Conservation (phyloP, 345 rosid genomes). For the Populus nigra region DNA sequence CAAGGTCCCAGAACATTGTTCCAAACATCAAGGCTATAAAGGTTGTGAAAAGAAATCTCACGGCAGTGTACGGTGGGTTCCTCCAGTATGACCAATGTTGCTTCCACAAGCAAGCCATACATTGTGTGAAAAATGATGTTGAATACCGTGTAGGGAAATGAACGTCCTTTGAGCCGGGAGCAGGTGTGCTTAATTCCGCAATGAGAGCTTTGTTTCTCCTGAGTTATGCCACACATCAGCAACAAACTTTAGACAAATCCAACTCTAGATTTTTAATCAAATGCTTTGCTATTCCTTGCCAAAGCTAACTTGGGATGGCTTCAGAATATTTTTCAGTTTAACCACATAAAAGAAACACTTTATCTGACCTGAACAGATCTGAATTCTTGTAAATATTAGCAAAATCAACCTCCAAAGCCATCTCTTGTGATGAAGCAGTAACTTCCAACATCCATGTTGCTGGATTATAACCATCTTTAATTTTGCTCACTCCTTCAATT, state of each 20-base stretch:
- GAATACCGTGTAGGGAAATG: slow-evolving; percentile 19
- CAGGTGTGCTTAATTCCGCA: slow-evolving; percentile 17
- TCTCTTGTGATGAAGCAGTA: slow-evolving; percentile 54
- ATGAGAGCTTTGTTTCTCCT: slow-evolving; percentile 45
- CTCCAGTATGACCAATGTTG: slow-evolving; percentile 30
- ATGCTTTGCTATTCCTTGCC: background rate
- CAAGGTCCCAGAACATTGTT: slow-evolving; percentile 27
- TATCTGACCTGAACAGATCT: slow-evolving; percentile 48
- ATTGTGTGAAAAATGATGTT: slow-evolving; percentile 16
- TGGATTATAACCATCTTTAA: slow-evolving; percentile 73
- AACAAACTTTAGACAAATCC: background rate
- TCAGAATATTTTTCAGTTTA: background rate
- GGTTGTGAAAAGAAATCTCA: slow-evolving; percentile 23
- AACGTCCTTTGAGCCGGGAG: slow-evolving; percentile 17
- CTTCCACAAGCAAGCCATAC: slow-evolving; percentile 26
- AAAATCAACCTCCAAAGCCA: slow-evolving; percentile 59
- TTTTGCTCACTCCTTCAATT: slow-evolving; percentile 54
- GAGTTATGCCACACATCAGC: slow-evolving; percentile 2
- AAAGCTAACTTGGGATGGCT: background rate
- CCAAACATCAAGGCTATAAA: slow-evolving; percentile 24
- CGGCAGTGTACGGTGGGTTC: slow-evolving; percentile 24
- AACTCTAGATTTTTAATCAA: background rate
- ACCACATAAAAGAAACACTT: background rate
- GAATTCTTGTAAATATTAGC: slow-evolving; percentile 54
- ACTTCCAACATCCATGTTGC: slow-evolving; percentile 93